phyloP scores from a whole-genome alignment of 345 rosid species.

The Acer saccharum region DNA sequence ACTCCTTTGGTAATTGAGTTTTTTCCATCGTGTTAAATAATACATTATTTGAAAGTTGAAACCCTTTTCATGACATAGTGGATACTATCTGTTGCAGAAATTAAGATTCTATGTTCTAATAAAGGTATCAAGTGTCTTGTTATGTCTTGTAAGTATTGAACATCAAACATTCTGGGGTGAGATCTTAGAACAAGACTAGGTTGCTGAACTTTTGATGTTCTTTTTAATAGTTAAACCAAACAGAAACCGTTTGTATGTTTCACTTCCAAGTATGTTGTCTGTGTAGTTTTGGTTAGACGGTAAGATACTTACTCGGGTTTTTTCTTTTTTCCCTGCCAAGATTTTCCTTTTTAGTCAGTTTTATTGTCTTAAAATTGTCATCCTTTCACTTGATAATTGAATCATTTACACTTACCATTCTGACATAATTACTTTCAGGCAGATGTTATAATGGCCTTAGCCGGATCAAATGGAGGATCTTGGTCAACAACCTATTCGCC shows the following conservation, averaged over 20 bases:
- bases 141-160: not conserved
- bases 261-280: not conserved
- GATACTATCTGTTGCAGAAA: not conserved
- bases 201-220: not conserved
- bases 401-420: conserved; percentile 1
- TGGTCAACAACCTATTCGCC: conserved; percentile 90
- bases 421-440: conserved; percentile 59
- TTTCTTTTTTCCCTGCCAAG: not conserved
- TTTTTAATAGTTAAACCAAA: not conserved
- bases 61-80: not conserved
- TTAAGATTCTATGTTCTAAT: not conserved
- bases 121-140: not conserved
- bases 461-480: conserved; percentile 94
- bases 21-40: not conserved
- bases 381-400: not conserved
- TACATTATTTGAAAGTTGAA: not conserved
- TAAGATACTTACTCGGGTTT: not conserved
- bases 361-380: not conserved
- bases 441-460: conserved; percentile 91
- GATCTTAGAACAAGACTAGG: not conserved
- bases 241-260: not conserved
- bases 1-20: not conserved
- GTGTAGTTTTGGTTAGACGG: not conserved
- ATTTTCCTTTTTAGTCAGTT: not conserved
- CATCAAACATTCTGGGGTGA: no score